These are phyloP conservation scores for Phaeoacremonium minimum DNA, from an alignment of 2,329 filamentous ascomycete genomes.

Conservation along the genomic window DNA sequence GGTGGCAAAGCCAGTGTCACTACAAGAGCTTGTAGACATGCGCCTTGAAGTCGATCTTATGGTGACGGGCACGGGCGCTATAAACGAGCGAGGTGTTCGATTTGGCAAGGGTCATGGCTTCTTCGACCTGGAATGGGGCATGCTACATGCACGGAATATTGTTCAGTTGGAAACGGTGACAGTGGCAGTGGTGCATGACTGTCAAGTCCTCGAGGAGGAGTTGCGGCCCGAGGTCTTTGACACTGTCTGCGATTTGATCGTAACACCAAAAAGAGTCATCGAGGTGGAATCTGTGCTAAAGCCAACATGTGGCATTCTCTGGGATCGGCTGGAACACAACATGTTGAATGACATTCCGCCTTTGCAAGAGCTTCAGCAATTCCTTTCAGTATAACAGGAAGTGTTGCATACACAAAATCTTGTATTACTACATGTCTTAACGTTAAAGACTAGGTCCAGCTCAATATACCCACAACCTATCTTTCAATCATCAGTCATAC, in stretches of 20 bases:
- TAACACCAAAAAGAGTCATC: slow-evolving; percentile 26
- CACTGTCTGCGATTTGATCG: slow-evolving; percentile 33
- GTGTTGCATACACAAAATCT: too few species aligned
- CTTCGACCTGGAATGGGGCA: slow-evolving; percentile 37
- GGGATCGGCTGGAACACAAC: slow-evolving; percentile 25
- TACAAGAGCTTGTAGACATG: slow-evolving; percentile 26
- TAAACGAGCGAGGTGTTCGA: slow-evolving; percentile 29
- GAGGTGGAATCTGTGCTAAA: slow-evolving; percentile 22
- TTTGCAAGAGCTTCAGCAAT: slow-evolving; percentile 10
- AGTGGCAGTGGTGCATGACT: slow-evolving; percentile 31
- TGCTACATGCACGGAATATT: slow-evolving; percentile 27
- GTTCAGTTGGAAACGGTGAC: slow-evolving; percentile 19
- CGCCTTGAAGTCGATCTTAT: slow-evolving; percentile 25
- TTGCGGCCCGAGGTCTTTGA: slow-evolving; percentile 27
- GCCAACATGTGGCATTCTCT: slow-evolving; percentile 28
- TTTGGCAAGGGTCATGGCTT: slow-evolving; percentile 34
- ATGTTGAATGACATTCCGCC: slow-evolving; percentile 29
- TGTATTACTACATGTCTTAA: too few species aligned
- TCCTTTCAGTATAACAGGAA: too few species aligned
- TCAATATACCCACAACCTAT: too few species aligned
- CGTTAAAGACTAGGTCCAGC: too few species aligned
- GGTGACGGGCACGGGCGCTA: slow-evolving; percentile 31
- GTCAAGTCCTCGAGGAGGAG: slow-evolving; percentile 32
- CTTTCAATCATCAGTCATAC: too few species aligned
- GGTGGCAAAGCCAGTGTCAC: slow-evolving; percentile 24